A percentile compares a stretch with the other conserved stretches of the same genome.
Evolutionary conservation across 2,329 filamentous ascomycete species (phyloP).

Genomic region (Diaporthe amygdali): DNA sequence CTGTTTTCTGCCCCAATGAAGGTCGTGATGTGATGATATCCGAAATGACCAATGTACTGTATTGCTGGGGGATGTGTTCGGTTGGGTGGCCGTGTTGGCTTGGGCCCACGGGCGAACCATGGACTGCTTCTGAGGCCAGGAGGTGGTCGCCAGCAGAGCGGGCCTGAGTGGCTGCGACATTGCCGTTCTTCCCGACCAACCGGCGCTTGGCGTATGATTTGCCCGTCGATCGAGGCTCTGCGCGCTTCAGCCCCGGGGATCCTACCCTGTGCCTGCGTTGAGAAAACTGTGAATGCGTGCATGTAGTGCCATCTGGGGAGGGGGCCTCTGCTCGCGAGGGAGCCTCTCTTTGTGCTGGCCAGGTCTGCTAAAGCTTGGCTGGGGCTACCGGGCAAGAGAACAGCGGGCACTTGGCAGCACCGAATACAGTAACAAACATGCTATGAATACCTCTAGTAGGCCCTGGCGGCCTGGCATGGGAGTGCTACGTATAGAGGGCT

Average conservation of each 20-base stretch:
- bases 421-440: not conserved
- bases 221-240: slow-evolving; percentile 14
- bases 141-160: not conserved
- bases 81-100: not conserved
- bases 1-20: not conserved
- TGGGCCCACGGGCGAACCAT: not conserved
- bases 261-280: not conserved
- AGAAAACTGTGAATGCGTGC: not conserved
- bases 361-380: not conserved
- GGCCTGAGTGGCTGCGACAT: slow-evolving; percentile 6
- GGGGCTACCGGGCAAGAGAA: not conserved
- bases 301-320: not conserved
- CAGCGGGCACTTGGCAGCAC: not conserved
- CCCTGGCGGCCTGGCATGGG: not conserved
- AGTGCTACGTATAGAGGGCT: no score
- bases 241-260: slow-evolving; percentile 11
- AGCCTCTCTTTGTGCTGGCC: not conserved
- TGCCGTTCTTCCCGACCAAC: slow-evolving; percentile 9
- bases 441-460: not conserved
- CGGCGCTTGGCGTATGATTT: slow-evolving; percentile 13
- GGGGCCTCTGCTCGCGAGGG: not conserved
- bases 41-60: not conserved
- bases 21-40: not conserved
- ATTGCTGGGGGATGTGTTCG: not conserved
- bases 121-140: not conserved